A percentile compares a stretch with the other conserved stretches of the same genome.
These are phyloP conservation scores for Myxozyma mucilagina DNA, from an alignment of 805 yeast species.

Conservation along the genomic window DNA sequence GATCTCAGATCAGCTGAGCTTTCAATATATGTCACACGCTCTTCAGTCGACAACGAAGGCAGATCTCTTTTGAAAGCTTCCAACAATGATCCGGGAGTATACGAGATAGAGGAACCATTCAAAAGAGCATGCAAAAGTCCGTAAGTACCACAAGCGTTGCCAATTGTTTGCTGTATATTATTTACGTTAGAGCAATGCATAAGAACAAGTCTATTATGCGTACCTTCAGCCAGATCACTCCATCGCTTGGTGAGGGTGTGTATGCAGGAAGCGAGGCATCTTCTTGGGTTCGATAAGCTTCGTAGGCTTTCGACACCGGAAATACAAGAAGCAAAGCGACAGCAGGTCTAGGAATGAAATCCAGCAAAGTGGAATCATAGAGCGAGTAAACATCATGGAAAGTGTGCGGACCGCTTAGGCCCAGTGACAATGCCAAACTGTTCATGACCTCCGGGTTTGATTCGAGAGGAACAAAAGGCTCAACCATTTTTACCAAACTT, in stretches of 20 bases:
- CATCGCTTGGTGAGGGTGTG: conserved; percentile 28
- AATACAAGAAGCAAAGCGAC: conserved; percentile 75
- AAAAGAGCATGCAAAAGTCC: conserved; percentile 72
- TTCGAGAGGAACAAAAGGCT: conserved; percentile 68
- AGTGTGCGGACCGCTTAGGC: conserved; percentile 57
- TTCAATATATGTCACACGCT: conserved; percentile 49
- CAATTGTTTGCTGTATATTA: conserved; percentile 64
- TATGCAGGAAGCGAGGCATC: conserved; percentile 40
- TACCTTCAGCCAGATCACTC: conserved; percentile 61
- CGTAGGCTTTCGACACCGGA: conserved; percentile 70
- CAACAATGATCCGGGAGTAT: conserved; percentile 37
- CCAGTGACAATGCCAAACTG: conserved; percentile 63
- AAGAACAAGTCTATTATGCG: neutral
- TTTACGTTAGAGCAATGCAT: neutral
- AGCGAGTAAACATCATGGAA: conserved; percentile 84
- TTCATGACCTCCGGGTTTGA: conserved; percentile 86
- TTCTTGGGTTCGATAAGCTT: conserved; percentile 48
- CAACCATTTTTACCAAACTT: neutral
- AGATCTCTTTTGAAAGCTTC: conserved; percentile 35
- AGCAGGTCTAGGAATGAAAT: conserved; percentile 79
- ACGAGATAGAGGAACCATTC: conserved; percentile 40
- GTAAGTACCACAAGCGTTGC: conserved; percentile 90
- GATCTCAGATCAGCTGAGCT: conserved; percentile 44
- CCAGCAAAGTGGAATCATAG: conserved; percentile 77
- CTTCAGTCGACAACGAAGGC: conserved; percentile 36